These are phyloP conservation scores for Austroboletus eburneus DNA, from an alignment of 768 basidiomycete genomes.

Conservation along the genomic window DNA sequence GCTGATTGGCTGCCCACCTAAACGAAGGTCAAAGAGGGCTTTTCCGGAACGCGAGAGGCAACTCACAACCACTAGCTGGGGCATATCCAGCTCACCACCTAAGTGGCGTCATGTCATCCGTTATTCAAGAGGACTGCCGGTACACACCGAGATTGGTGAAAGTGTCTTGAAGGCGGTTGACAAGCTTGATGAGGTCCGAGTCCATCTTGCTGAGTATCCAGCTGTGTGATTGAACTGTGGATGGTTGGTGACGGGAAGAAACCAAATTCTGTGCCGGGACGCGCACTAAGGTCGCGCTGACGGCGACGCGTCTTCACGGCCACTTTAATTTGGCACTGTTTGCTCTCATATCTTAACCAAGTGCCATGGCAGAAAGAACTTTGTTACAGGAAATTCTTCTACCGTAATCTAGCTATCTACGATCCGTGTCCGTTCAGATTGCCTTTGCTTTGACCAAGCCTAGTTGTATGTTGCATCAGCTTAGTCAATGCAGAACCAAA, in stretches of 20 bases:
- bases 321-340: constrained; percentile 25
- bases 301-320: constrained; percentile 33
- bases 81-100: constrained; percentile 93
- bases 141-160: constrained; percentile 80
- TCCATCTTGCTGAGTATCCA: constrained; percentile 58
- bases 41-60: not conserved
- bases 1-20: constrained; percentile 96
- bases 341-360: constrained; percentile 9
- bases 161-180: constrained; percentile 93
- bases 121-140: constrained; percentile 6
- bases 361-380: constrained; percentile 7
- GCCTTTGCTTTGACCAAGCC: constrained; percentile 91
- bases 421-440: constrained; percentile 49
- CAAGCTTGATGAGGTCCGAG: constrained; percentile 87
- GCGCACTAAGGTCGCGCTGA: constrained; percentile 13
- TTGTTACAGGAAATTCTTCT: constrained; percentile 11
- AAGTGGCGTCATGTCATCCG: constrained; percentile 11
- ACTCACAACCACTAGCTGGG: constrained; percentile 84
- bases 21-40: not conserved
- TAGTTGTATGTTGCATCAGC: constrained; percentile 30
- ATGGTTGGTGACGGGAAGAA: constrained; percentile 5
- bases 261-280: constrained; percentile 3
- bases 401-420: constrained; percentile 26
- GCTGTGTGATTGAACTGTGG: not conserved
- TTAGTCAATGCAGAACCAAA: not conserved